Conservation (phyloP, 352 stramenopile species). For the Discostella stelligera region DNA sequence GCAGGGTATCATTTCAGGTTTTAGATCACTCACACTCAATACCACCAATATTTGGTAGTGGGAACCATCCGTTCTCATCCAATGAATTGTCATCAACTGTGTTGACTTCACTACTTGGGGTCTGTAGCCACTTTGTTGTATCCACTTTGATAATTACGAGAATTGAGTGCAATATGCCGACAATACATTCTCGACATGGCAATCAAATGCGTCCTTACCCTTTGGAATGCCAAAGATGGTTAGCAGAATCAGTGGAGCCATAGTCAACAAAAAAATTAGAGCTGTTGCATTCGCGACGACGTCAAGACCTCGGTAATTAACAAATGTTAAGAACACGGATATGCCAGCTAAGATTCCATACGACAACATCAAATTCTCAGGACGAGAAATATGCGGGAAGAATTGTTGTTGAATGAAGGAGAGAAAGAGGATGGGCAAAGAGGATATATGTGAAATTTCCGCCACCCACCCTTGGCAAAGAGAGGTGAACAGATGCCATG, state of each 20-base stretch:
- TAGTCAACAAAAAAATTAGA: slow-evolving; percentile 82
- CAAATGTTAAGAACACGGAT: slow-evolving; percentile 57
- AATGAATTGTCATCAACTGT: slow-evolving; percentile 48
- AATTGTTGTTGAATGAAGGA: slow-evolving; percentile 55
- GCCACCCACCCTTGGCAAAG: slow-evolving; percentile 50
- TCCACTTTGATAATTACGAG: slow-evolving; percentile 73
- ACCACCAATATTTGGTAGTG: slow-evolving; percentile 42
- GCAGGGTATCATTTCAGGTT: no score
- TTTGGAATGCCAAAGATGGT: slow-evolving; percentile 68
- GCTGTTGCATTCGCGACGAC: slow-evolving; percentile 84
- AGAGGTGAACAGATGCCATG: no score
- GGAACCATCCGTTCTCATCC: slow-evolving; percentile 30
- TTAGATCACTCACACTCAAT: slow-evolving; percentile 71
- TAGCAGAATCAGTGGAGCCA: slow-evolving; percentile 88
- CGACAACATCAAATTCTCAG: slow-evolving; percentile 37
- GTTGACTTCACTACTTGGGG: slow-evolving; percentile 21
- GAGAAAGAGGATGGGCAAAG: slow-evolving; percentile 84
- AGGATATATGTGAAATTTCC: slow-evolving; percentile 86
- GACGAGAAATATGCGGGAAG: slow-evolving; percentile 2
- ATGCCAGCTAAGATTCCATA: slow-evolving; percentile 60
- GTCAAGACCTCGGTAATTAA: slow-evolving; percentile 83
- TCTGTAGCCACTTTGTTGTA: slow-evolving; percentile 42
- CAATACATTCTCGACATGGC: slow-evolving; percentile 38
- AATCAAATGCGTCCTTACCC: slow-evolving; percentile 17
- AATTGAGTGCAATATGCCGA: slow-evolving; percentile 59